phyloP scores from a whole-genome alignment of 257 asterid genomes.

The Euphrasia confusa region DNA sequence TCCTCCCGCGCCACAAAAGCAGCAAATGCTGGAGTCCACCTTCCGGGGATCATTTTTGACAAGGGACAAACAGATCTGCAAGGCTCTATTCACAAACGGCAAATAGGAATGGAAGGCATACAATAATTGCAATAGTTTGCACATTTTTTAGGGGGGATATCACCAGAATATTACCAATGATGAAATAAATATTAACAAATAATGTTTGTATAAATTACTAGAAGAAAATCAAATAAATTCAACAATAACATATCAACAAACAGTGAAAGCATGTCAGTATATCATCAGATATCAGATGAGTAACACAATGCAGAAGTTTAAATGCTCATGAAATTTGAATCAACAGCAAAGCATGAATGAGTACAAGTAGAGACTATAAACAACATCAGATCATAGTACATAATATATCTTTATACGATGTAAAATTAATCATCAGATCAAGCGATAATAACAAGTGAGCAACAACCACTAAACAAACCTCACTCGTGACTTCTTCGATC shows the following conservation, averaged over 20 bases:
- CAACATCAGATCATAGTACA: not conserved
- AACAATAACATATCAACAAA: conserved; percentile 14
- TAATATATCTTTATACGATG: not conserved
- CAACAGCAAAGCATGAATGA: not conserved
- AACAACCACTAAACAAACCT: conserved; percentile 59
- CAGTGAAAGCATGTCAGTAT: not conserved
- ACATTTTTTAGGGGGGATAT: conserved; percentile 16
- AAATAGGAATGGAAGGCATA: conserved; percentile 26
- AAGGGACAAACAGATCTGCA: conserved; percentile 36
- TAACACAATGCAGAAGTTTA: not conserved
- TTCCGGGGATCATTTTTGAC: conserved; percentile 34
- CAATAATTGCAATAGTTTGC: conserved; percentile 16
- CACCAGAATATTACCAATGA: conserved; percentile 2
- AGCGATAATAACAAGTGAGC: no score
- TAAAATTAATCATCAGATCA: not conserved
- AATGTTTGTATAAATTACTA: not conserved
- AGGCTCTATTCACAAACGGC: conserved; percentile 29
- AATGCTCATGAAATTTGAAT: not conserved
- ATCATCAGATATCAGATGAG: not conserved
- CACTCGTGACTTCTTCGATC: conserved; percentile 79
- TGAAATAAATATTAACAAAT: not conserved
- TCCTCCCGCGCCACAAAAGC: conserved; percentile 29
- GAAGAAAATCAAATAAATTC: not conserved
- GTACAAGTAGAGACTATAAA: not conserved
- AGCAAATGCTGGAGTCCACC: conserved; percentile 33